These are phyloP conservation scores for Penicillium griseofulvum DNA, from an alignment of 2,329 filamentous ascomycete species.

Conservation along the genomic window DNA sequence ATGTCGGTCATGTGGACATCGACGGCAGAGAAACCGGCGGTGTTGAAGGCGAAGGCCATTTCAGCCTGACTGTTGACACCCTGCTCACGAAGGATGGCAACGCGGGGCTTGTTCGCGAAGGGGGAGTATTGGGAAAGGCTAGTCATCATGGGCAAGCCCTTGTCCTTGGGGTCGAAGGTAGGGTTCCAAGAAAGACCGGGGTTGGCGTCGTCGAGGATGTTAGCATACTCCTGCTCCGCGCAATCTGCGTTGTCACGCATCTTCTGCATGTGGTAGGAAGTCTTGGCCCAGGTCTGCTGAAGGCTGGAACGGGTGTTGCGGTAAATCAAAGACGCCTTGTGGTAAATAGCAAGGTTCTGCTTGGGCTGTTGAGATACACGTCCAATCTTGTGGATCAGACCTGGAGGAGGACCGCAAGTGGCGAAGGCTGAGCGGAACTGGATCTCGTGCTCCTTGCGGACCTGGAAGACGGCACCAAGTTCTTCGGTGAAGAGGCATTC, in stretches of 20 bases:
- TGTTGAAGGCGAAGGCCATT: constrained; percentile 94
- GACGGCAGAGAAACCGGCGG: constrained; percentile 84
- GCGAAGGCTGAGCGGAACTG: constrained; percentile 88
- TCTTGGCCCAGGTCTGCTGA: constrained; percentile 84
- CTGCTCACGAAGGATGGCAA: constrained; percentile 92
- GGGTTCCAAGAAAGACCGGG: constrained; percentile 83
- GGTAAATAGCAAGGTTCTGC: constrained; percentile 74
- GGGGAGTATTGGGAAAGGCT: constrained; percentile 56
- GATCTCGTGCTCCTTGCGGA: constrained; percentile 77
- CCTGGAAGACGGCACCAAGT: constrained; percentile 92
- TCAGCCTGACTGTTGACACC: constrained; percentile 96
- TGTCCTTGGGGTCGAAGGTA: constrained; percentile 75
- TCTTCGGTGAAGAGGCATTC: constrained; percentile 93
- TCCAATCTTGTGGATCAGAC: constrained; percentile 81
- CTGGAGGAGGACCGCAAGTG: constrained; percentile 78
- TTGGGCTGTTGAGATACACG: constrained; percentile 65
- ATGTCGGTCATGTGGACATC: constrained; percentile 97
- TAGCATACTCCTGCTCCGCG: constrained; percentile 77
- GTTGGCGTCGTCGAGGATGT: constrained; percentile 71
- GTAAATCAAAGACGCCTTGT: constrained; percentile 67
- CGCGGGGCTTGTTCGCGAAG: constrained; percentile 66
- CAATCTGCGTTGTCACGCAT: constrained; percentile 84
- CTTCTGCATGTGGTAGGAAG: constrained; percentile 87
- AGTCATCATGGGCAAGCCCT: constrained; percentile 66
- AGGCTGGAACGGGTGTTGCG: constrained; percentile 68